These are phyloP conservation scores for Tylopilus intermedius DNA, from an alignment of 768 basidiomycete species.

Conservation along the genomic window DNA sequence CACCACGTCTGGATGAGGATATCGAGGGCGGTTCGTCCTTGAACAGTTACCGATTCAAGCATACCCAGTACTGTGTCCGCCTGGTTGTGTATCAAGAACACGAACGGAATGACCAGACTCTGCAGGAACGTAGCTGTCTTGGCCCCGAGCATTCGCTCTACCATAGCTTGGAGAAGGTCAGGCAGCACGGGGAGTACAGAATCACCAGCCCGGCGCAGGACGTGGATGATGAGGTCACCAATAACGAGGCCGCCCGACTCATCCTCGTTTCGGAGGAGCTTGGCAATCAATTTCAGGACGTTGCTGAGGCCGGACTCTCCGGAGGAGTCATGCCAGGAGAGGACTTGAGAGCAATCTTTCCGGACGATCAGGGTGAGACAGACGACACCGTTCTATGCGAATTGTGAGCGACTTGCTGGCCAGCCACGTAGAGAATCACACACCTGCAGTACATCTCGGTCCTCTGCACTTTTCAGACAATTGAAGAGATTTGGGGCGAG, in stretches of 20 bases:
- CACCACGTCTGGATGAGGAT: constrained; percentile 91
- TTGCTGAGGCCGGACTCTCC: constrained; percentile 74
- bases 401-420: neutral
- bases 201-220: constrained; percentile 79
- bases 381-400: constrained; percentile 68
- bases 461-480: constrained; percentile 65
- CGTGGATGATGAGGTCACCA: constrained; percentile 91
- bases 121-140: constrained; percentile 91
- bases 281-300: constrained; percentile 71
- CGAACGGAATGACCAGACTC: constrained; percentile 89
- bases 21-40: constrained; percentile 67
- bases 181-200: constrained; percentile 81
- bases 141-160: constrained; percentile 73
- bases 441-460: constrained; percentile 85
- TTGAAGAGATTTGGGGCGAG: constrained; percentile 74
- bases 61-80: constrained; percentile 73
- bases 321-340: constrained; percentile 65
- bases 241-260: constrained; percentile 92
- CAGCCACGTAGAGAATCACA: constrained; percentile 19
- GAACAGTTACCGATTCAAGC: constrained; percentile 61
- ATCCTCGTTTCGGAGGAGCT: constrained; percentile 70
- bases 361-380: constrained; percentile 81
- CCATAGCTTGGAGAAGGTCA: constrained; percentile 80
- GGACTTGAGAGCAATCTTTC: constrained; percentile 78
- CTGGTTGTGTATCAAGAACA: constrained; percentile 87